Evolutionary conservation across 2,329 filamentous ascomycete species (phyloP).

Genomic region (Emergomyces orientalis): DNA sequence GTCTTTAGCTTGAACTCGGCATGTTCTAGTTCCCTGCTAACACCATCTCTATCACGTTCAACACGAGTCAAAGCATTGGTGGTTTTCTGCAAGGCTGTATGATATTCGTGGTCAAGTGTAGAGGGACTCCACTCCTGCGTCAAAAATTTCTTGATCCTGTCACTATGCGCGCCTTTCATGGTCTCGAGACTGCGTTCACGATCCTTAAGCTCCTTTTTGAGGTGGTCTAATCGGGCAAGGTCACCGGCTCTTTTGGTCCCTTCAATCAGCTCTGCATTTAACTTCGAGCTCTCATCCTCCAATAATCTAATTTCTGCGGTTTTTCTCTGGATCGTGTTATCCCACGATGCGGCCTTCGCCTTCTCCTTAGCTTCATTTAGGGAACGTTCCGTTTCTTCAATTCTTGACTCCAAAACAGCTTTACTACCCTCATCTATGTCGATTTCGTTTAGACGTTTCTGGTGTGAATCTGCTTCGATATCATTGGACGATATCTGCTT

Average conservation of each 20-base stretch:
- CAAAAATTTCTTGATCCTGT: slow-evolving; percentile 58
- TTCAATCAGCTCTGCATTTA: slow-evolving; percentile 73
- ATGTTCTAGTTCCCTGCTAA: slow-evolving; percentile 64
- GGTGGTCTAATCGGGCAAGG: slow-evolving; percentile 70
- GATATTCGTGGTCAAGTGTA: slow-evolving; percentile 62
- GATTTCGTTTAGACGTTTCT: slow-evolving; percentile 61
- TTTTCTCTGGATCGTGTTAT: slow-evolving; percentile 58
- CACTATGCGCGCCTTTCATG: slow-evolving; percentile 62
- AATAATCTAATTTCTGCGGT: slow-evolving; percentile 57
- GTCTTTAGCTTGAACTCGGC: slow-evolving; percentile 63
- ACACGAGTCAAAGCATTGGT: slow-evolving; percentile 52
- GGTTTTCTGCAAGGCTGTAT: slow-evolving; percentile 52
- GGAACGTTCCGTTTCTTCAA: slow-evolving; percentile 57
- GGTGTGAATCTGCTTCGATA: slow-evolving; percentile 55
- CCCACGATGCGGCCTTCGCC: slow-evolving; percentile 56
- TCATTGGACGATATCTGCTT: slow-evolving; percentile 67
- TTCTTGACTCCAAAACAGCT: slow-evolving; percentile 63
- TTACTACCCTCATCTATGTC: slow-evolving; percentile 78
- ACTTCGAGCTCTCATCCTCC: slow-evolving; percentile 60
- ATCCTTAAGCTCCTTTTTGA: slow-evolving; percentile 70
- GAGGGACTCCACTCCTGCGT: slow-evolving; percentile 58
- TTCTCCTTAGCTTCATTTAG: slow-evolving; percentile 56
- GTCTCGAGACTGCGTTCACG: slow-evolving; percentile 67
- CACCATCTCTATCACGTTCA: slow-evolving; percentile 60
- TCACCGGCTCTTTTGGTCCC: slow-evolving; percentile 73